Conservation (phyloP, 768 basidiomycete species). For the Galerina marginata region DNA sequence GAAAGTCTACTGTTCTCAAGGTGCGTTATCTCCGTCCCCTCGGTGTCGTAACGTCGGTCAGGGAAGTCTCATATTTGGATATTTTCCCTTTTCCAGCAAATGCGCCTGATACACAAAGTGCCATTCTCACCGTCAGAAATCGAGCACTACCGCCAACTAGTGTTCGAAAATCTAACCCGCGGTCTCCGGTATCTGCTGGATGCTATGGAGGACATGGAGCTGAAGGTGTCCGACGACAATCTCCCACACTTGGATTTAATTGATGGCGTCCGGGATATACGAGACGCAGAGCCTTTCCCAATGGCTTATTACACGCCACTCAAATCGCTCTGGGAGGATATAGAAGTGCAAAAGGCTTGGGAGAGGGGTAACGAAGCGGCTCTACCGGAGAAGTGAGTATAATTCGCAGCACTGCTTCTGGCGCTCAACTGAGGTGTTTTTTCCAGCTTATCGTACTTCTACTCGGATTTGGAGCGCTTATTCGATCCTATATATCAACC, state of each 20-base stretch:
- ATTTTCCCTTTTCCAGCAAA: constrained; percentile 64
- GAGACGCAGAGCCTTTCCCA: constrained; percentile 85
- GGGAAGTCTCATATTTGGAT: neutral
- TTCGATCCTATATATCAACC: constrained; percentile 78
- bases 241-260: constrained; percentile 63
- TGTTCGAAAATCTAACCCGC: constrained; percentile 90
- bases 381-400: constrained; percentile 82
- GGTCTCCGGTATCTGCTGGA: constrained; percentile 86
- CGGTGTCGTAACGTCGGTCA: neutral
- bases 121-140: constrained; percentile 84
- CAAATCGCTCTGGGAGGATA: constrained; percentile 76
- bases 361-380: constrained; percentile 88
- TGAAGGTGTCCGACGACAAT: constrained; percentile 72
- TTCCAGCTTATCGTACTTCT: constrained; percentile 75
- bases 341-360: constrained; percentile 76
- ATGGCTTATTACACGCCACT: constrained; percentile 68
- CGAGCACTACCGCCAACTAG: constrained; percentile 88
- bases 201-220: constrained; percentile 88
- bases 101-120: constrained; percentile 91
- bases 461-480: constrained; percentile 75
- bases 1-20: constrained; percentile 92
- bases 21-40: constrained; percentile 38
- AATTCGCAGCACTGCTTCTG: neutral
- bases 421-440: neutral
- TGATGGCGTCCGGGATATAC: constrained; percentile 70